Evolutionary conservation across 257 asterid genomes (phyloP), one percentile per base, ranked within the genome.

Genomic region (Petunia axillaris): DNA sequence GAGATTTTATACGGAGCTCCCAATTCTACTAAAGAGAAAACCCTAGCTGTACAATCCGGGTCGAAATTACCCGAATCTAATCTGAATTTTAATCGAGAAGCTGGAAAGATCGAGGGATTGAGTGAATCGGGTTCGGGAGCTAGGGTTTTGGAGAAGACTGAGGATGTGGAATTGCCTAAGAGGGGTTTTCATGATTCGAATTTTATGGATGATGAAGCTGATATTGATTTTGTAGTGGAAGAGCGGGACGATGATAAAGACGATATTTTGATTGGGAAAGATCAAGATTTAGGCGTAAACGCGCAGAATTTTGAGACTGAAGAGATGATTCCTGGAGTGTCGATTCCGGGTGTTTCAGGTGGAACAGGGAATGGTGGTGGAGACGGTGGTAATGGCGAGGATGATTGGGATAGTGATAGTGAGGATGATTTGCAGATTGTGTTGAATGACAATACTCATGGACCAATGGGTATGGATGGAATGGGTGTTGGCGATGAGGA

Each of bases 371-470:
- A 77, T 64, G 85, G n/a, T 64, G 85, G n/a, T 0, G 80, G 86
- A 46, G 82, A 84, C 77, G 82, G 43, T 2, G 64, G 86, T 11
- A 88, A 87, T 85, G 6, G 81, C 25, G 94, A 87, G 75, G 90
- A 88, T 41, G 91, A 90, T 64, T 90, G 91, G 91, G 97, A 89
- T 54, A 91, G 95, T 82, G 97, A 86, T 10, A 88, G 90, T 80
- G 91, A 93, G 70, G 98, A 93, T 80, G 98, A 93, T 85, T 83
- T 93, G 87, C 93, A 89, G 75, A 93, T 93, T 79, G 97, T 93
- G 75, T 86, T 93, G 86, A 93, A 93, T 81, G 95, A 91, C 8
- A 85, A 82, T 78, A 82, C 82, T 83, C 84, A 86, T 55, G 92
- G 88, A 8, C 89, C 85, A 3, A 82, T 85, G 85, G 96, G 96